Evolutionary conservation across 345 rosid genomes (phyloP), one percentile per base, ranked within the genome.

Genomic region (Populus simonii): DNA sequence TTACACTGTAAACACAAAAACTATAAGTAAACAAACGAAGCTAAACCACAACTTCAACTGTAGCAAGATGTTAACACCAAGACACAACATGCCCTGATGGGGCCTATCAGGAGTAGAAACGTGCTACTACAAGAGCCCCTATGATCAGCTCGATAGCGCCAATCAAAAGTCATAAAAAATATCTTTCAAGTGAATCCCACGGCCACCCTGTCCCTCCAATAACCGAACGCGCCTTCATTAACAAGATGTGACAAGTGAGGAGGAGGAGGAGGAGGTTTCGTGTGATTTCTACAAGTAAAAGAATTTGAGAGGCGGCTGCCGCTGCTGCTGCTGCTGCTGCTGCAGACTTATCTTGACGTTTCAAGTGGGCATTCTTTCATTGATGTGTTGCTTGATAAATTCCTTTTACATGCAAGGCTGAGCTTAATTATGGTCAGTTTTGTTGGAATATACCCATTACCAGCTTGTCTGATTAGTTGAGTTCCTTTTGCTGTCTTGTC

Each of bases 221-320:
- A 75, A 62, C 78, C 72, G 73, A 63, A 74, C 23, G 16, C 47
- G 43, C 66, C 71, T 73, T 74, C 63, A n/a, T 68, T 11, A 0
- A 22, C 71, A 8, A 9, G 63, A 22, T n/a, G 4, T 57, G 15
- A 57, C 13, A 23, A n/a, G 2, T 15, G 18, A 47, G 17, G 4
- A 45, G 51, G 18, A 13, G 4, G 51, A 47, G 6, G 63, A 57
- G 23, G n/a, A 25, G 27, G 29, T 8, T 57, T 9, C 63, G 27
- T 57, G 63, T n/a, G 63, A n/a, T 57, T 9, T 57, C 15, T 3
- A 55, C n/a, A 2, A 20, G 59, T 0, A 2, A 20, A 53, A 20
- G 45, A 41, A 41, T 41, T 41, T 2, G 45, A 41, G 45, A 10
- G 45, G 45, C 45, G 11, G 45, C 43, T 0, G 45, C 45, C 0